Evolutionary conservation across 179 eudicot genomes (phyloP).

Genomic region (Silene coronaria): DNA sequence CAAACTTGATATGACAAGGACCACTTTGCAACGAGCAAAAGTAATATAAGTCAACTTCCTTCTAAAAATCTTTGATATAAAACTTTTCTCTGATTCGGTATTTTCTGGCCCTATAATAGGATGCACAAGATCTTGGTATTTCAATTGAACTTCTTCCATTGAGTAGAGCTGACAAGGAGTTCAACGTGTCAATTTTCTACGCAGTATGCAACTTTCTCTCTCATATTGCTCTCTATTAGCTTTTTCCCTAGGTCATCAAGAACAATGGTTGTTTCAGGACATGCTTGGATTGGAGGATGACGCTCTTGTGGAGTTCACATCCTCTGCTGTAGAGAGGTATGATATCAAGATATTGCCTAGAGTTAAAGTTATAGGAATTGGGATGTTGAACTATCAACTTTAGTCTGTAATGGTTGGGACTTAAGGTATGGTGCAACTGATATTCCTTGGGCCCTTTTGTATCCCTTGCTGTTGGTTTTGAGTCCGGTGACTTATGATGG

Average conservation of each 20-base stretch:
- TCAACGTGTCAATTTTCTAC: slow-evolving; percentile 68
- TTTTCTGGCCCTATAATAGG: slow-evolving; percentile 42
- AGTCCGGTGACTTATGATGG: background rate
- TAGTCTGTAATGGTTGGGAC: background rate
- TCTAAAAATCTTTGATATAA: background rate
- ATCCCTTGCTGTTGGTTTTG: background rate
- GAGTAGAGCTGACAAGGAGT: slow-evolving; percentile 53
- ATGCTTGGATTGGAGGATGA: slow-evolving; percentile 86
- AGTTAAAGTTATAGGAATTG: background rate
- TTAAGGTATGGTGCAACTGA: background rate
- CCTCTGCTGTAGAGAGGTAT: slow-evolving; percentile 69
- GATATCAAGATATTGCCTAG: background rate
- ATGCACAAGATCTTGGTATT: slow-evolving; percentile 98
- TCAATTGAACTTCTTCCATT: slow-evolving; percentile 85
- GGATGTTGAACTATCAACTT: background rate
- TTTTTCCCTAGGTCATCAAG: slow-evolving; percentile 6
- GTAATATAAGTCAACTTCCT: slow-evolving; percentile 32
- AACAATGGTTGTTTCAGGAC: slow-evolving; percentile 44
- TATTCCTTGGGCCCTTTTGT: background rate
- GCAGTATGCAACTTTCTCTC: slow-evolving; percentile 49
- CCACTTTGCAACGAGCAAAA: slow-evolving; percentile 92
- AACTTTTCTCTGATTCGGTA: slow-evolving; percentile 2
- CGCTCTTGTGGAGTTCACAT: slow-evolving; percentile 55
- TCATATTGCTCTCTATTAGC: slow-evolving; percentile 14
- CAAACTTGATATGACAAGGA: slow-evolving; percentile 83